Evolutionary conservation across 1,284 basidiomycete genomes (phyloP).

Genomic region (Pseudozyma sp.): DNA sequence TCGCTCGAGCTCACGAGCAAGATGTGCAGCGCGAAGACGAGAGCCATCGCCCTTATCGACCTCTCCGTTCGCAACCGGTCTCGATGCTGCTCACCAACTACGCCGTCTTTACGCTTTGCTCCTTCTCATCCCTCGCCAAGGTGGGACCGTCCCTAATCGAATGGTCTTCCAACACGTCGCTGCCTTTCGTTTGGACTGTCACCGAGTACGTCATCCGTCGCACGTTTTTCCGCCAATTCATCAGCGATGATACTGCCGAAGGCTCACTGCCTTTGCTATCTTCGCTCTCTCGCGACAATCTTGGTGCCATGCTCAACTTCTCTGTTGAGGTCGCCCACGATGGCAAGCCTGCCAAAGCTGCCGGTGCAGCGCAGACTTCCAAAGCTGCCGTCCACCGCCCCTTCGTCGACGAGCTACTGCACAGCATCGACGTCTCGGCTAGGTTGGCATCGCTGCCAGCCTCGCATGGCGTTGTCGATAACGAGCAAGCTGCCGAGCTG

Average conservation of each 20-base stretch:
- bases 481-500: constrained; percentile 29
- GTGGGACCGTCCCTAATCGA: constrained; percentile 78
- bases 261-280: constrained; percentile 78
- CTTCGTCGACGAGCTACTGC: constrained; percentile 51
- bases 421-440: constrained; percentile 54
- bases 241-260: constrained; percentile 84
- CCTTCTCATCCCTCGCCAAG: constrained; percentile 81
- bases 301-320: constrained; percentile 84
- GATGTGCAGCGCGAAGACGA: constrained; percentile 42
- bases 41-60: constrained; percentile 32
- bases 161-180: constrained; percentile 72
- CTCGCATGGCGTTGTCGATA: constrained; percentile 32
- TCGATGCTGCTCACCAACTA: constrained; percentile 77
- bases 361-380: constrained; percentile 69
- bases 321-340: constrained; percentile 81
- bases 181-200: constrained; percentile 78
- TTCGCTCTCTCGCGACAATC: constrained; percentile 73
- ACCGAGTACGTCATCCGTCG: constrained; percentile 79
- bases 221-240: constrained; percentile 91
- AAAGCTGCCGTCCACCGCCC: constrained; percentile 40
- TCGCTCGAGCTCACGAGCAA: constrained; percentile 34
- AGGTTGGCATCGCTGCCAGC: constrained; percentile 37
- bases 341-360: constrained; percentile 72
- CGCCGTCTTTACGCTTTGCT: constrained; percentile 83
- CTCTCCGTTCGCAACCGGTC: constrained; percentile 33